These are phyloP conservation scores for Chytriomyces sp. DNA, from an alignment of 192 early-diverging fungal species.

Conservation along the genomic window DNA sequence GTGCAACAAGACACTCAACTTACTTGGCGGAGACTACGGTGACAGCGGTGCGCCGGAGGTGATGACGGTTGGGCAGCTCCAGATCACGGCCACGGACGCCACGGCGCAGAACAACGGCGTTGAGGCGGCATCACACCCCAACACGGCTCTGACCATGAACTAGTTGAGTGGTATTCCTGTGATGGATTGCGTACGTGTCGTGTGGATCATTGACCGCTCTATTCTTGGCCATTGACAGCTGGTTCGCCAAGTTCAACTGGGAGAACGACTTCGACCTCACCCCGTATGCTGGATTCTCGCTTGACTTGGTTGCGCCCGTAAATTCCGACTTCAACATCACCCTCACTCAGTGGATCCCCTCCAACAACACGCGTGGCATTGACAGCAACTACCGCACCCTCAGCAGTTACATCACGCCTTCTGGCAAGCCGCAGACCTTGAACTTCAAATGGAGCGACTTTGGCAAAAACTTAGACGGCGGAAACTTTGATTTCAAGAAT, in stretches of 20 bases:
- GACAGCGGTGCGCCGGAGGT: neutral
- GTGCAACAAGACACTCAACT: slow-evolving; percentile 27
- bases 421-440: slow-evolving; percentile 25
- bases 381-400: slow-evolving; percentile 23
- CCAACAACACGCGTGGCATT: neutral
- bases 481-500: slow-evolving; percentile 27
- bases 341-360: slow-evolving; percentile 18
- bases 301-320: slow-evolving; percentile 18
- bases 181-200: no score
- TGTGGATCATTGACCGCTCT: no score
- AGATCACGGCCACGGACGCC: neutral
- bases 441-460: slow-evolving; percentile 13
- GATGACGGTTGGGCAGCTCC: neutral
- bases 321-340: slow-evolving; percentile 29
- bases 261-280: slow-evolving; percentile 26
- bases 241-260: slow-evolving; percentile 32
- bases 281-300: slow-evolving; percentile 2
- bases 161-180: neutral
- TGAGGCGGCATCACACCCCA: slow-evolving; percentile 5
- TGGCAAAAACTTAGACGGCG: slow-evolving; percentile 26
- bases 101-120: neutral
- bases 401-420: slow-evolving; percentile 22
- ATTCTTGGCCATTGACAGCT: neutral
- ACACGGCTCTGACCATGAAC: slow-evolving; percentile 9
- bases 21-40: slow-evolving; percentile 13